Evolutionary conservation across 2,329 filamentous ascomycete genomes (phyloP), one percentile per base, ranked within the genome.

Genomic region (Aspergillus sp.): DNA sequence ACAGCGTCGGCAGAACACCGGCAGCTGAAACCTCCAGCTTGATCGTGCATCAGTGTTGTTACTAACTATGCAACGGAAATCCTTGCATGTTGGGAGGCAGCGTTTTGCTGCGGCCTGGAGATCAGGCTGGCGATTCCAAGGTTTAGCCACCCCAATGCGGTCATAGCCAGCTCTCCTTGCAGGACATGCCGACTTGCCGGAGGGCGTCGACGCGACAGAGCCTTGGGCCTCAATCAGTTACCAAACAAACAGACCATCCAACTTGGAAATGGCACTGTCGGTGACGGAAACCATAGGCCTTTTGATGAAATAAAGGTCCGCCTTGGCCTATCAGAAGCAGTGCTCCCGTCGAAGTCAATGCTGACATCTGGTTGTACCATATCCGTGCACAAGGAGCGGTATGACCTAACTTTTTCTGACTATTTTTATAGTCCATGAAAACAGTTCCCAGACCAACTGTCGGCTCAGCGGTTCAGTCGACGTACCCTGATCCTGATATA

Each of bases 51-150:
- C 35, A 37, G 12, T n/a, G 12, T 6, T 37, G 15, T 37, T 37
- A 37, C 35, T n/a, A 14, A 48, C n/a, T 12, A 48, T 19, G 27
- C 46, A 21, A 4, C 31, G 46, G 27, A 11, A 19, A 35, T 50
- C 48, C 48, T 51, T 51, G 35, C 48, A 51, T 15, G 19, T 51
- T 51, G 48, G 48, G 48, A 51, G 8, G 19, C 35, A 40, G 19
- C 15, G 37, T 7, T 24, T 50, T 27, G 21, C 19, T 21, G 21
- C 6, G 7, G 27, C 9, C 12, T 14, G 19, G 4, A 46, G 21
- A 14, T 46, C 21, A n/a, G 2, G 21, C 44, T 19, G n/a, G 9
- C 17, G 41, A 6, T 44, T 44, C 14, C 44, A 21, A 46, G 15
- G 35, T 15, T 37, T 37, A n/a, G 35, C 14, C 23, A 46, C 44